Percentiles rank a stretch among this genome's conserved stretches.
Conservation (phyloP, 192 early-diverging fungal species). For the Coemansia reversa region DNA sequence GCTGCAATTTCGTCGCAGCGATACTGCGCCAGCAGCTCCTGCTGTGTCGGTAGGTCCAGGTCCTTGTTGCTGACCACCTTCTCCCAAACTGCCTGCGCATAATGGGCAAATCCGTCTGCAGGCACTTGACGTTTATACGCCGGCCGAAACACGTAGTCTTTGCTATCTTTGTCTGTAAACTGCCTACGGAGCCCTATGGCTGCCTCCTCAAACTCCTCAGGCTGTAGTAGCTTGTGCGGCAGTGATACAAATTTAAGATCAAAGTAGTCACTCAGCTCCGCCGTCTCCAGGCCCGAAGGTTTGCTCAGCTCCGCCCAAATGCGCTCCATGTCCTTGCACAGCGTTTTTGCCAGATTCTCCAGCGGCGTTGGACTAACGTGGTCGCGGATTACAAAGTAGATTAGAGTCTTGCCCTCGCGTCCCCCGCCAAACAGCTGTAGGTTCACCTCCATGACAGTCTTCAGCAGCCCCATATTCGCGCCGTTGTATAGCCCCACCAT, state of each 20-base stretch:
- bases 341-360: constrained; percentile 70
- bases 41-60: constrained; percentile 96
- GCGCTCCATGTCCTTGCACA: constrained; percentile 80
- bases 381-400: constrained; percentile 97
- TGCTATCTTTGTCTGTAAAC: constrained; percentile 69
- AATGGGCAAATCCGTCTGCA: constrained; percentile 91
- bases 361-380: constrained; percentile 88
- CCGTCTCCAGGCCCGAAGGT: constrained; percentile 79
- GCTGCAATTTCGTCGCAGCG: constrained; percentile 96
- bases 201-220: constrained; percentile 78
- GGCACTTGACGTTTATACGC: constrained; percentile 90
- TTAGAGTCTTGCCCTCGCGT: constrained; percentile 84
- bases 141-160: constrained; percentile 81
- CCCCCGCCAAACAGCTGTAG: constrained; percentile 89
- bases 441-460: constrained; percentile 99
- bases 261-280: constrained; percentile 83
- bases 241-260: constrained; percentile 86
- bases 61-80: constrained; percentile 94
- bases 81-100: constrained; percentile 93
- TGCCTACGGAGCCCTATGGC: constrained; percentile 64
- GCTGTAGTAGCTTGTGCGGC: constrained; percentile 86
- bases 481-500: constrained; percentile 98
- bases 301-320: constrained; percentile 91
- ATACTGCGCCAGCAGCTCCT: constrained; percentile 96
- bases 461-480: constrained; percentile 97